Conservation (phyloP, 1,284 basidiomycete genomes). For the Inonotus hispidus region DNA sequence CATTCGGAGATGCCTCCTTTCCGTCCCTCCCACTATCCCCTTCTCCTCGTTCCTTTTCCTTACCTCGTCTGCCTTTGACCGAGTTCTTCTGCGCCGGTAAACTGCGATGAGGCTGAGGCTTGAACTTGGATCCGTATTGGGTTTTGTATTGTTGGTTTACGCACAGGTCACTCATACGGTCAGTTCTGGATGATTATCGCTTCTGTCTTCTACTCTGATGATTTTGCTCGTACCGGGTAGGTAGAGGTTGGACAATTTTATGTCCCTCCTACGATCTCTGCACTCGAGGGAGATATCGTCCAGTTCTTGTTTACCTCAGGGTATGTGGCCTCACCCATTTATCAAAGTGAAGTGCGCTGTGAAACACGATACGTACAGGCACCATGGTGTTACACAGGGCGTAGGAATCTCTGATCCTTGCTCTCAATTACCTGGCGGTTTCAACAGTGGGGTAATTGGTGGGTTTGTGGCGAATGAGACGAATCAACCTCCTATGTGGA, state of each 20-base stretch:
- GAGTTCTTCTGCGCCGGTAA: background rate
- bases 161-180: constrained; percentile 2
- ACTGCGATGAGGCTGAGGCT: background rate
- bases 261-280: background rate
- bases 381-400: constrained; percentile 14
- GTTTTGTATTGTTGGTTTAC: background rate
- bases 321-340: background rate
- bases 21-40: background rate
- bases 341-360: background rate
- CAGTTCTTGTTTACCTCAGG: constrained; percentile 2
- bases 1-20: background rate
- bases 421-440: constrained; percentile 6
- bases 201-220: background rate
- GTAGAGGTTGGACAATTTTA: constrained; percentile 9
- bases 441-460: constrained; percentile 9
- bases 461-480: constrained; percentile 4
- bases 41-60: background rate
- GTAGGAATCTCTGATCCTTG: constrained; percentile 4
- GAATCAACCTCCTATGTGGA: constrained; percentile 10
- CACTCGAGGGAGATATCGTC: constrained; percentile 1
- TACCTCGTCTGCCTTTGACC: background rate
- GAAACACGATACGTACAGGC: background rate
- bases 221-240: background rate
- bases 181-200: background rate
- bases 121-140: background rate